phyloP scores from a whole-genome alignment of 2,329 filamentous ascomycete genomes.

The Pseudogymnoascus sp. region DNA sequence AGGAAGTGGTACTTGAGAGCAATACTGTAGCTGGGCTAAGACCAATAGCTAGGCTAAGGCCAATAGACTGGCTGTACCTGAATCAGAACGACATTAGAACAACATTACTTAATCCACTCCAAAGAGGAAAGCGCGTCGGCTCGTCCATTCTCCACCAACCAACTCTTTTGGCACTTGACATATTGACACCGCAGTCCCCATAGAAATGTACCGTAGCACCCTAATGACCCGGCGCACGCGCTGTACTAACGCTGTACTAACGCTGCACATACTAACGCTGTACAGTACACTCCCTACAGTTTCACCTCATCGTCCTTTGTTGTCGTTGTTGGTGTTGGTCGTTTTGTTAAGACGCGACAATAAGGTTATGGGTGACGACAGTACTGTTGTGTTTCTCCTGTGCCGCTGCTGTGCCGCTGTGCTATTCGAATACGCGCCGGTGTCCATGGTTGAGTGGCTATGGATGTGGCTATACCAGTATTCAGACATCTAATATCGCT shows the following conservation, averaged over 20 bases:
- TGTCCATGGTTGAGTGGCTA: background rate
- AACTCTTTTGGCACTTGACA: background rate
- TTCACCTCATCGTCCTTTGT: background rate
- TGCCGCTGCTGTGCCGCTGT: background rate
- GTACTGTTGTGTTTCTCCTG: background rate
- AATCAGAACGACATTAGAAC: too few relatives aligned
- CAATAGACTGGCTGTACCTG: background rate
- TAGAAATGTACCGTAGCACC: background rate
- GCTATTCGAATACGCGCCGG: background rate
- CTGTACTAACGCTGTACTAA: background rate
- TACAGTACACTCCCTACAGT: background rate
- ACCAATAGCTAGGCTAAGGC: background rate
- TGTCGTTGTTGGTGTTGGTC: background rate
- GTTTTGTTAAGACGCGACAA: background rate
- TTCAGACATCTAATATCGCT: background rate
- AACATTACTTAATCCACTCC: background rate
- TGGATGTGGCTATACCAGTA: background rate
- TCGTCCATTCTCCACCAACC: background rate
- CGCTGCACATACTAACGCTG: background rate
- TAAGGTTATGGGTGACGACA: background rate
- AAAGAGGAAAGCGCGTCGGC: background rate
- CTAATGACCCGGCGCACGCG: background rate
- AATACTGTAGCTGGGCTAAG: too few relatives aligned
- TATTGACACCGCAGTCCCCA: background rate
- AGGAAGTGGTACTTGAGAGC: background rate